Base-by-base conservation (phyloP, 192 early-diverging fungal species). In the Podila epigama region DNA sequence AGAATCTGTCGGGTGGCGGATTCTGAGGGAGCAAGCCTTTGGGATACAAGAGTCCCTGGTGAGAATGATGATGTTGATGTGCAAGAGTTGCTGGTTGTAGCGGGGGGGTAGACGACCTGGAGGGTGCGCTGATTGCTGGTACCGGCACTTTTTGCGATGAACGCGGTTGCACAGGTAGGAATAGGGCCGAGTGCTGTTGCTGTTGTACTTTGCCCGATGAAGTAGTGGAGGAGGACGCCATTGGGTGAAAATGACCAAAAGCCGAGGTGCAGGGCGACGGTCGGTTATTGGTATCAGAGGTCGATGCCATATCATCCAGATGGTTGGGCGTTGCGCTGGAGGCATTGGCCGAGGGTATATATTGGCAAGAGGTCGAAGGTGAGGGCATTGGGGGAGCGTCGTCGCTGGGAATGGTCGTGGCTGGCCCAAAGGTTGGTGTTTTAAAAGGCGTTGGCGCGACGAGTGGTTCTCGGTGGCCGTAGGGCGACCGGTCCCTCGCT, bases 351-450 rank as follows among this genome's bases (percentile, higher is more conserved):
- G 66, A 59, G 60, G 73, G 56, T 50, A 68, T 68, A 57, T 68
- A 58, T 29, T 68, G 51, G 34, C 66, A 58, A 1, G 59, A 68
- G 7, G 48, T 34, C 7, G 71, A 67, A 20, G 71, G 66, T 16
- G 66, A 68, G 10, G 73, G 73, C 25, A 68, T 1, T 20, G 66
- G 52, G 0, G 60, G 73, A 10, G 44, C 66, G 29, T 53, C 60
- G 15, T 42, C 15, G 36, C 27, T 28, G 29, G 63, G 28, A 4
- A 29, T 36, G 10, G 34, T 42, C 18, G 53, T 25, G 12, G 60
- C 73, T 0, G 73, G 73, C 4, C 73, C 73, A 68, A 77, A 77
- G 18, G 73, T 77, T 0, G 73, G 73, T 1, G 73, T 77, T 28
- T 77, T 77, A 51, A 68, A 52, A 18, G 71, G 71, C 16, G 58